Evolutionary conservation across 2,329 filamentous ascomycete genomes (phyloP).

Genomic region (Metarhizium sp.): DNA sequence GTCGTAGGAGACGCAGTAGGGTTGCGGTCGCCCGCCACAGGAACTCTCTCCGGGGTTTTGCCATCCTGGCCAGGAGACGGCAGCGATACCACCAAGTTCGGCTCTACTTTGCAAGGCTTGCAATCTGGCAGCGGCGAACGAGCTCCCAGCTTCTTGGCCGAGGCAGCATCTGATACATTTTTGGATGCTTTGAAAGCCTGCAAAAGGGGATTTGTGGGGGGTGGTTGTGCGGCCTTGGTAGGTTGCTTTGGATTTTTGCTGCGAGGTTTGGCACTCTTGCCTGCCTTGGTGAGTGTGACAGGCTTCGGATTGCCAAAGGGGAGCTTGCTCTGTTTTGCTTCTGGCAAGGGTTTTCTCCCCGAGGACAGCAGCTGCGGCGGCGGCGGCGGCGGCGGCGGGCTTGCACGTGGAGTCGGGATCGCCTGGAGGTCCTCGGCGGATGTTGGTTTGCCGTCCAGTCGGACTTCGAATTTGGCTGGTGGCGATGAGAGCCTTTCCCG

Average conservation of each 20-base stretch:
- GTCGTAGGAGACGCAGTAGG: constrained; percentile 9
- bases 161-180: constrained; percentile 16
- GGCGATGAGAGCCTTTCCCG: constrained; percentile 25
- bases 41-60: background rate
- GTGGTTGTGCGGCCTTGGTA: constrained; percentile 26
- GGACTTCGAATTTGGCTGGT: constrained; percentile 11
- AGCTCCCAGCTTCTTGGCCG: constrained; percentile 12
- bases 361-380: constrained; percentile 13
- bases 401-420: constrained; percentile 50
- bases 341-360: constrained; percentile 28
- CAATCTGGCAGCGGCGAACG: constrained; percentile 5
- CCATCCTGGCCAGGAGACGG: background rate
- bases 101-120: background rate
- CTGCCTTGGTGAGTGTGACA: constrained; percentile 10
- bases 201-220: constrained; percentile 29
- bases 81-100: background rate
- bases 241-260: constrained; percentile 23
- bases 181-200: constrained; percentile 37
- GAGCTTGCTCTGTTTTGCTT: constrained; percentile 44
- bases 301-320: constrained; percentile 25
- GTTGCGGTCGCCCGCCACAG: background rate
- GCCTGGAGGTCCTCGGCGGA: constrained; percentile 31
- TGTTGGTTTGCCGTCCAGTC: constrained; percentile 25
- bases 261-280: constrained; percentile 19
- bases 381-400: constrained; percentile 33